Base-by-base conservation (phyloP, 495 filamentous ascomycete genomes). In the Talaromyces thailandensis region DNA sequence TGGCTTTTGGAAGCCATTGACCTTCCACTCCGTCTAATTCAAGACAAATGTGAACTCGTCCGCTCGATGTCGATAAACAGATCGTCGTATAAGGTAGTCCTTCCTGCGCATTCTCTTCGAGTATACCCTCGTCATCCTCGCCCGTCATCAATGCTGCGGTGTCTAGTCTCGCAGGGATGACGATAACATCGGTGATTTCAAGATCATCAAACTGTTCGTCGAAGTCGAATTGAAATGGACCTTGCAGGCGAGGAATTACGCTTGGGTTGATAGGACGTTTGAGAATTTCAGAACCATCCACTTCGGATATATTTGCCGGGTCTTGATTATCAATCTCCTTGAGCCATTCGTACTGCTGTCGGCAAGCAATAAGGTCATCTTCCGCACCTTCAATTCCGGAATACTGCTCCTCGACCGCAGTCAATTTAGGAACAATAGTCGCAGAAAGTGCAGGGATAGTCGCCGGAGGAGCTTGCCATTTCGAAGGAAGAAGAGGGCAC, bases 291-390 rank as follows among this genome's bases (percentile, higher is more conserved):
- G 43, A 24, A 18, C 40, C 59, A 9, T 63, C 62, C 2, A 81
- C 82, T 56, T 88, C 84, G 8, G 80, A 68, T 3, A 73, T 69
- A 8, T 65, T 68, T 23, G 64, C 69, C 4, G 68, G 63, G 1
- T 70, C 69, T 67, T 95, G 89, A 16, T 81, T 83, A 66, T 93
- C 89, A 62, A 96, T 81, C 64, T 93, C 89, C 0, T 84, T 80
- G 66, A 96, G 83, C 92, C 92, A 96, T 28, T 88, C 84, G 16
- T 87, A 82, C 69, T 96, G 92, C 58, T 89, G 79, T n/a, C 83
- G 76, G 58, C 73, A 75, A 9, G 75, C 76, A 21, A 66, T 67
- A 56, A 78, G 57, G 40, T 79, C 67, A 60, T 83, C 84, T 24
- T 81, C 83, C 29, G 83, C 70, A 24, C 81, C 76, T 16, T 84